Percentiles rank a stretch among this genome's conserved stretches.
Evolutionary conservation across 2,329 filamentous ascomycete genomes (phyloP).

Genomic region (Colletotrichum lentis): DNA sequence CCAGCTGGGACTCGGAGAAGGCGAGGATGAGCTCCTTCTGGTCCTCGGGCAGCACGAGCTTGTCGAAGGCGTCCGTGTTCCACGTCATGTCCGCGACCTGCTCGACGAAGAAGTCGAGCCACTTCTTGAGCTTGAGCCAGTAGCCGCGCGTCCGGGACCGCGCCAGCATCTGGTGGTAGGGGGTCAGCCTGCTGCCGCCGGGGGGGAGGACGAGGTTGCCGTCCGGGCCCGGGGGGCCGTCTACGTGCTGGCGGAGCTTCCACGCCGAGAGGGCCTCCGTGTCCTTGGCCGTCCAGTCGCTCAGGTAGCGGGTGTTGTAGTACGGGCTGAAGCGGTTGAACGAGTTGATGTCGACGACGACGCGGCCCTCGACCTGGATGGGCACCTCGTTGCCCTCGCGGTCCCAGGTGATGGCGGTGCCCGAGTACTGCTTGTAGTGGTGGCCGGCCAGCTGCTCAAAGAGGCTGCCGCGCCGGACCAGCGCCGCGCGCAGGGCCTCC

Average conservation of each 20-base stretch:
- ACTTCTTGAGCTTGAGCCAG: constrained; percentile 56
- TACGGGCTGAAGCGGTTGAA: constrained; percentile 50
- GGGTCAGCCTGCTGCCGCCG: no score
- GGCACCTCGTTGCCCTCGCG: constrained; percentile 44
- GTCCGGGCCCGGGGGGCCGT: no score
- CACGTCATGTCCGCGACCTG: constrained; percentile 55
- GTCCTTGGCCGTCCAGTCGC: constrained; percentile 48
- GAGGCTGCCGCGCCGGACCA: constrained; percentile 53
- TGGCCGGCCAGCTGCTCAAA: constrained; percentile 58
- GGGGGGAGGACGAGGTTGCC: no score
- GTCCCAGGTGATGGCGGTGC: constrained; percentile 50
- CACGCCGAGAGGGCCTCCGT: constrained; percentile 44
- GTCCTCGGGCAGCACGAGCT: constrained; percentile 57
- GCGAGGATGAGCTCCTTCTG: constrained; percentile 62
- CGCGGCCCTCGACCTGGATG: constrained; percentile 46
- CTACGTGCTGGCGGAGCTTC: no score
- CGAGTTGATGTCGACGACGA: constrained; percentile 51
- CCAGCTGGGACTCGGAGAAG: constrained; percentile 59
- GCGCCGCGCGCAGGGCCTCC: constrained; percentile 46
- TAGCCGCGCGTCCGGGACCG: constrained; percentile 55
- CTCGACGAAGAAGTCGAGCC: constrained; percentile 60
- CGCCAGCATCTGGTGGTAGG: constrained; percentile 47
- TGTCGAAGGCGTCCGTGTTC: constrained; percentile 58
- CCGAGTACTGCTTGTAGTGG: constrained; percentile 58
- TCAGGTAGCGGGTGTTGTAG: constrained; percentile 42